Percentiles rank a stretch among this genome's conserved stretches.
Conservation (phyloP, 306 rosid species). For the Luffa aegyptiaca region DNA sequence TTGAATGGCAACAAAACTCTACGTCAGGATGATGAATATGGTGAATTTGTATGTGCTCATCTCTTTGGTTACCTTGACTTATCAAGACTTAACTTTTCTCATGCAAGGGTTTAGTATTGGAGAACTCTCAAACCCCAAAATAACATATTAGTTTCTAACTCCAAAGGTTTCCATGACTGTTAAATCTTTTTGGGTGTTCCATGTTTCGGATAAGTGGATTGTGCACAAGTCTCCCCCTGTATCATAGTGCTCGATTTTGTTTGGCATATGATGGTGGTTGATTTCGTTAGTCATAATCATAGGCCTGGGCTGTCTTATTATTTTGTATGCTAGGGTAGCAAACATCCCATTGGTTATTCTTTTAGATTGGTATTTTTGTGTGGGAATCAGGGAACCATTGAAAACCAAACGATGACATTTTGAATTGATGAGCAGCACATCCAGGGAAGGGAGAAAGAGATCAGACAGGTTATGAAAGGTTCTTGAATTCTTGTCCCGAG, state of each 20-base stretch:
- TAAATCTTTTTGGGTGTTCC: neutral
- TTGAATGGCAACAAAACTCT: conserved; percentile 37
- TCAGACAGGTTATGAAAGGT: conserved; percentile 42
- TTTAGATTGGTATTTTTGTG: neutral
- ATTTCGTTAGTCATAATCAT: neutral
- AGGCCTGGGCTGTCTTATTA: neutral
- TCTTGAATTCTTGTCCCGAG: conserved; percentile 11
- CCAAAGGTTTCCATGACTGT: neutral
- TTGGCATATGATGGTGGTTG: neutral
- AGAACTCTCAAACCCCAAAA: conserved; percentile 11
- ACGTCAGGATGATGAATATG: conserved; percentile 41
- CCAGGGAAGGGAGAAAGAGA: conserved; percentile 63
- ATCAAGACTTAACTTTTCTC: neutral
- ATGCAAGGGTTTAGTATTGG: conserved; percentile 2
- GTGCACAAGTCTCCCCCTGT: neutral
- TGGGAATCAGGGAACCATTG: conserved; percentile 44
- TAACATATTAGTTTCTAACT: neutral
- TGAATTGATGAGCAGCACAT: conserved; percentile 38
- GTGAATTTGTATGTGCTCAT: conserved; percentile 37
- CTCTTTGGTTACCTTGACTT: conserved; percentile 1
- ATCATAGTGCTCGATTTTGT: neutral
- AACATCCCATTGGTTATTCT: neutral
- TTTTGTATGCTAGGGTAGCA: neutral
- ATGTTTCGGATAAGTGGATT: neutral
- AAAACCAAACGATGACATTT: conserved; percentile 36